phyloP scores from a whole-genome alignment of 352 stramenopile species.

The Globisporangium nagaii region DNA sequence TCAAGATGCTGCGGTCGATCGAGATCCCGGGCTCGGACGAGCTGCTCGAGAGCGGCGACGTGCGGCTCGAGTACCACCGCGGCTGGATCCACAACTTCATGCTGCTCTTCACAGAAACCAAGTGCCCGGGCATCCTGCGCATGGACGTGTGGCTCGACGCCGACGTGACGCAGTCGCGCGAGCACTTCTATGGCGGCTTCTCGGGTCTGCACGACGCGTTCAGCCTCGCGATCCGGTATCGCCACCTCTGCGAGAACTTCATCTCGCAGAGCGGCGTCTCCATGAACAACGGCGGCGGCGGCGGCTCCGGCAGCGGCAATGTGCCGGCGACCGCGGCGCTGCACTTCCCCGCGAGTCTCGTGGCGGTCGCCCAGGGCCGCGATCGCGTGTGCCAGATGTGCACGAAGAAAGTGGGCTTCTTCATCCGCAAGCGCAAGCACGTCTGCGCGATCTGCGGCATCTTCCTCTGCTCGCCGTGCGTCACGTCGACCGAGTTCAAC shows the following conservation, averaged over 20 bases:
- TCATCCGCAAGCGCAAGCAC: slow-evolving; percentile 56
- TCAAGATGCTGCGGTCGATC: slow-evolving; percentile 51
- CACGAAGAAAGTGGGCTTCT: slow-evolving; percentile 49
- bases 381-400: slow-evolving; percentile 64
- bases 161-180: slow-evolving; percentile 43
- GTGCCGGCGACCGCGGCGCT: slow-evolving; percentile 17
- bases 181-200: slow-evolving; percentile 52
- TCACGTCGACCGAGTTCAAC: slow-evolving; percentile 57
- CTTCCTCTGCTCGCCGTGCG: slow-evolving; percentile 54
- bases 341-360: slow-evolving; percentile 17
- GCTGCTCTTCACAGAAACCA: slow-evolving; percentile 54
- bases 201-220: slow-evolving; percentile 65
- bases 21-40: slow-evolving; percentile 31
- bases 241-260: slow-evolving; percentile 48
- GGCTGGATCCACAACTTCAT: slow-evolving; percentile 57
- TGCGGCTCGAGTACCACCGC: slow-evolving; percentile 39
- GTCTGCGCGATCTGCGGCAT: slow-evolving; percentile 59
- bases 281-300: not conserved
- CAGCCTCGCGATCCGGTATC: slow-evolving; percentile 58
- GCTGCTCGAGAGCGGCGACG: slow-evolving; percentile 36
- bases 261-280: slow-evolving; percentile 16
- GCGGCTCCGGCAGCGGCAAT: not conserved
- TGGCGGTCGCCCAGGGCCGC: slow-evolving; percentile 27
- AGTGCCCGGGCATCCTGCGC: slow-evolving; percentile 44
- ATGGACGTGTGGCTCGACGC: slow-evolving; percentile 73